Base-by-base conservation (phyloP, 2,329 filamentous ascomycete species). In the Dactylella cylindrospora region DNA sequence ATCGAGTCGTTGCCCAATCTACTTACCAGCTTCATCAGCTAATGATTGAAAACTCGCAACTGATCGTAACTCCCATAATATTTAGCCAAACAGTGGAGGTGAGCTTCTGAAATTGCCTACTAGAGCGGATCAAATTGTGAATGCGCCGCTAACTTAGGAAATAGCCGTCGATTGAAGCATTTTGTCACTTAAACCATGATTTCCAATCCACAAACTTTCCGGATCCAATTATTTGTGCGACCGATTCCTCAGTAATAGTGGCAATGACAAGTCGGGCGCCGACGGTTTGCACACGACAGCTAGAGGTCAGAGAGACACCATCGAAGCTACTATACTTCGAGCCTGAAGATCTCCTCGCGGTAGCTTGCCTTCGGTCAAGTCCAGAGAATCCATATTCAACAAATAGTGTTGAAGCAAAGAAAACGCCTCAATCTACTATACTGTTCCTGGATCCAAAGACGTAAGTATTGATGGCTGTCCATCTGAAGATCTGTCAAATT, bases 361-460 rank as follows among this genome's bases (percentile, higher is more conserved):
- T 68, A 22, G 67, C 67, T 51, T 67, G 65, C 13, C 64, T 57
- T 6, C 60, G 64, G 39, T 46, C 53, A 31, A 46, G 49, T 23
- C 47, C 60, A 28, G 53, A 44, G 28, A 61, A 66, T 8, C 47
- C 65, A 12, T 20, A 26, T 33, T 49, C 38, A 17, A 12, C 33
- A 13, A 31, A 12, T 15, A 10, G 32, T 3, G 55, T 45, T 19
- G 45, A 45, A 1, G 32, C 17, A 26, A 50, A 33, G 28, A 64
- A 41, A 19, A 17, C 15, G 1, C 29, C 44, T 1, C 44, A 29
- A 2, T 43, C 43, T 28, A 50, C 59, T 8, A 54, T 68, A 32
- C 47, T 65, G 26, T 67, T 69, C 41, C 44, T 69, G 7, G 61
- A 68, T 52, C 67, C 68, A 12, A 66, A 55, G 51, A 68, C 64